These are phyloP conservation scores for Silene vulgaris DNA, from an alignment of 179 eudicot genomes.

Conservation along the genomic window DNA sequence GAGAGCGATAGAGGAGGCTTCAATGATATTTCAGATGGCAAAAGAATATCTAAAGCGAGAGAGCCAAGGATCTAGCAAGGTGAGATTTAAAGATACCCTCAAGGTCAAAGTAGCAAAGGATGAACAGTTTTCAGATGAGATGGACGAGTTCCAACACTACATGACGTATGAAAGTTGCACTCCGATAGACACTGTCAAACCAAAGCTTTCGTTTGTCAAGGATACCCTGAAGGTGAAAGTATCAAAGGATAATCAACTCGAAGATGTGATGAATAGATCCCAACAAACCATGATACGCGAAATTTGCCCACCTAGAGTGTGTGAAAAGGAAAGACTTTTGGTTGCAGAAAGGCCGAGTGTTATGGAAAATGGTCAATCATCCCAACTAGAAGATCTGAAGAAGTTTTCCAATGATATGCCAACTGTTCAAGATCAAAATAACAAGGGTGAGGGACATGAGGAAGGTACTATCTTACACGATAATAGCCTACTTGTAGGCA, in stretches of 20 bases:
- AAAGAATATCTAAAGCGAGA: constrained; percentile 63
- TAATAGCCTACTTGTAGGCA: constrained; percentile 25
- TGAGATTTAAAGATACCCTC: constrained; percentile 41
- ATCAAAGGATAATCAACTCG: constrained; percentile 31
- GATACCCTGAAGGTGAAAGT: constrained; percentile 40
- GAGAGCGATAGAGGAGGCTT: constrained; percentile 79
- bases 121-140: constrained; percentile 27
- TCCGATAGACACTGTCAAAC: constrained; percentile 22
- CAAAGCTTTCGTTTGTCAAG: constrained; percentile 26
- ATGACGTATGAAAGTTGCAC: constrained; percentile 26
- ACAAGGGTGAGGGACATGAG: neutral
- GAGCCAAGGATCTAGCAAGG: constrained; percentile 43
- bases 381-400: neutral
- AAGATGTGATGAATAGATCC: constrained; percentile 22
- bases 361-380: constrained; percentile 23
- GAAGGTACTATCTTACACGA: constrained; percentile 25
- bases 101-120: constrained; percentile 39
- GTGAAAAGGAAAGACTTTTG: constrained; percentile 25
- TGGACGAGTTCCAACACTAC: constrained; percentile 26
- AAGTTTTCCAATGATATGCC: neutral
- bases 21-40: constrained; percentile 68
- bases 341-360: constrained; percentile 31
- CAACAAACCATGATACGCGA: constrained; percentile 30
- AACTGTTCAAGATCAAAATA: neutral
- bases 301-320: constrained; percentile 24